Evolutionary conservation across 768 basidiomycete genomes (phyloP).

Genomic region (Leccinum imitatum): DNA sequence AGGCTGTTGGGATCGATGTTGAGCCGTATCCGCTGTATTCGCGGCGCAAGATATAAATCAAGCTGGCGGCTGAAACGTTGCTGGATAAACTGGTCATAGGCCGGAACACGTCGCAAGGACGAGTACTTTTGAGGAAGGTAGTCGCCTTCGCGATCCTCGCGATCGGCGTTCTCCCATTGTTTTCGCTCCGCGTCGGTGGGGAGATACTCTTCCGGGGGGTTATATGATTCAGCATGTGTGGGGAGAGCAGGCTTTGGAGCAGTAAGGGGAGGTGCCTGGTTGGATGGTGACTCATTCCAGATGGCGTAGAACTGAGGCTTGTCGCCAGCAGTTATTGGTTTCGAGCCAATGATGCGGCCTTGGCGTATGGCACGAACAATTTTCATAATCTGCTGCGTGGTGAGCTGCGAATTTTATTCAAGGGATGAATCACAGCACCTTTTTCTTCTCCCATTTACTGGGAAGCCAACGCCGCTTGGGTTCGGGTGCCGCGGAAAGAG

Average conservation of each 20-base stretch:
- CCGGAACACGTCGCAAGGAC: slow-evolving; percentile 87
- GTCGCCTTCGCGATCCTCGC: slow-evolving; percentile 87
- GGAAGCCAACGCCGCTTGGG: slow-evolving; percentile 96
- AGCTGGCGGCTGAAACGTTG: slow-evolving; percentile 92
- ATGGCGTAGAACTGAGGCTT: slow-evolving; percentile 79
- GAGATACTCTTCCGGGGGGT: slow-evolving; percentile 96
- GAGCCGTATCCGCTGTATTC: slow-evolving; percentile 82
- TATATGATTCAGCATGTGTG: slow-evolving; percentile 95
- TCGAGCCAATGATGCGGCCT: slow-evolving; percentile 89
- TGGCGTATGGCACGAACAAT: slow-evolving; percentile 97
- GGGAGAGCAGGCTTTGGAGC: slow-evolving; percentile 91
- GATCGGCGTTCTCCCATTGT: slow-evolving; percentile 79
- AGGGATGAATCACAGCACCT: slow-evolving; percentile 50
- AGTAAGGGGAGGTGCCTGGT: slow-evolving; percentile 82
- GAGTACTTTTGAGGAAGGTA: slow-evolving; percentile 87
- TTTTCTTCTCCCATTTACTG: slow-evolving; percentile 99
- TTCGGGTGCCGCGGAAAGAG: slow-evolving; percentile 85
- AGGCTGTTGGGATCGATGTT: slow-evolving; percentile 91
- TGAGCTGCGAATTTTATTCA: slow-evolving; percentile 5
- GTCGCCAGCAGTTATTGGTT: slow-evolving; percentile 69
- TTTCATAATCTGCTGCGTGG: slow-evolving; percentile 84
- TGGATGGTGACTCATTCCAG: slow-evolving; percentile 80
- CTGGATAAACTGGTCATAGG: slow-evolving; percentile 88
- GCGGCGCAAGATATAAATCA: slow-evolving; percentile 94
- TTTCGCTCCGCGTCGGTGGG: slow-evolving; percentile 79